Conservation (phyloP, 2,329 filamentous ascomycete species). For the Sordariomycetes sp. region DNA sequence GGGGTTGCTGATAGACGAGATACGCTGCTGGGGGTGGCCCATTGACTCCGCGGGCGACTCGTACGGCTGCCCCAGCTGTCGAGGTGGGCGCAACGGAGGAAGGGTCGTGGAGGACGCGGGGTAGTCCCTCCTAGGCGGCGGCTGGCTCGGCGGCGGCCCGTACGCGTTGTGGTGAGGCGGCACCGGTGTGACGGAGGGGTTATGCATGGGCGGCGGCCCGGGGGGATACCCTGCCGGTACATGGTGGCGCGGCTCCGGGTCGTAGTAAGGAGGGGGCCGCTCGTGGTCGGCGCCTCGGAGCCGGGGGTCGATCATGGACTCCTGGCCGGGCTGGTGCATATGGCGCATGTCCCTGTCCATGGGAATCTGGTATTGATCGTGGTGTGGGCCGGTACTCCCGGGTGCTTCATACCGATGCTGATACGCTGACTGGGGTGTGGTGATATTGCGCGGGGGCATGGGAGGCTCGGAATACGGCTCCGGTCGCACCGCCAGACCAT, state of each 20-base stretch:
- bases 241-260: neutral
- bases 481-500: neutral
- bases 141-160: neutral
- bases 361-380: neutral
- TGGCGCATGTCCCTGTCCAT: neutral
- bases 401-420: neutral
- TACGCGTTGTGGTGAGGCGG: neutral
- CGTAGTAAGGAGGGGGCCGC: neutral
- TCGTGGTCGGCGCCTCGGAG: neutral
- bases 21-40: conserved; percentile 18
- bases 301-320: neutral
- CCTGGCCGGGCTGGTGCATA: neutral
- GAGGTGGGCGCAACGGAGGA: conserved; percentile 23
- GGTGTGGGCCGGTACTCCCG: neutral
- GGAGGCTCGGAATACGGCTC: neutral
- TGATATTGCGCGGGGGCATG: neutral
- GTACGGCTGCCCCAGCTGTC: conserved; percentile 16
- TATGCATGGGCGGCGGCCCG: neutral
- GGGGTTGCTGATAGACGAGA: conserved; percentile 5
- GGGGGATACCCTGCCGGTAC: neutral
- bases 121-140: neutral
- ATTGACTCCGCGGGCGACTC: conserved; percentile 18
- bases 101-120: conserved; percentile 11
- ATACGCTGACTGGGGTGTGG: neutral
- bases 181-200: neutral